Percentiles rank a stretch among this genome's conserved stretches.
Conservation (phyloP, 2,329 filamentous ascomycete species). For the Xylariaceae sp. region DNA sequence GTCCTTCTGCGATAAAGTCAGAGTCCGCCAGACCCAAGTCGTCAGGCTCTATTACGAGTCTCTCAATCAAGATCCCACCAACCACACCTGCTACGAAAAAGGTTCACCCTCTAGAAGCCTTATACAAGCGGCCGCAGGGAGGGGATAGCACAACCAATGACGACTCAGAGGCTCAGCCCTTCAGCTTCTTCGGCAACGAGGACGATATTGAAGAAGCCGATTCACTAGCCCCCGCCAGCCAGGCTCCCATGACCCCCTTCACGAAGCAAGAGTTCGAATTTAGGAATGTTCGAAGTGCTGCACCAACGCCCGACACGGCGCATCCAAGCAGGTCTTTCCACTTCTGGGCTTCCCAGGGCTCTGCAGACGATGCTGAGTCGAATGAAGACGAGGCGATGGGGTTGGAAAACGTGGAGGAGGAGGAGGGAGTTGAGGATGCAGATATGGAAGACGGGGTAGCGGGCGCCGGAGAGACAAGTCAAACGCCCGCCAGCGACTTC, state of each 20-base stretch:
- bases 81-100: slow-evolving; percentile 52
- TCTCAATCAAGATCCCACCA: slow-evolving; percentile 63
- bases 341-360: slow-evolving; percentile 55
- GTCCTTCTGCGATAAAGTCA: slow-evolving; percentile 34
- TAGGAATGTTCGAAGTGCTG: slow-evolving; percentile 81
- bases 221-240: slow-evolving; percentile 28
- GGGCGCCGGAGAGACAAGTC: slow-evolving; percentile 2
- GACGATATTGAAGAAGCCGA: slow-evolving; percentile 54
- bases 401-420: slow-evolving; percentile 52
- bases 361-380: slow-evolving; percentile 34
- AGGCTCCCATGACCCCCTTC: slow-evolving; percentile 80
- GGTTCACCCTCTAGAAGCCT: slow-evolving; percentile 86
- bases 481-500: slow-evolving; percentile 55
- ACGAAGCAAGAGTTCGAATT: slow-evolving; percentile 79
- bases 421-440: slow-evolving; percentile 36
- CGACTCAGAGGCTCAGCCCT: slow-evolving; percentile 60
- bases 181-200: slow-evolving; percentile 78
- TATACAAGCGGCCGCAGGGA: slow-evolving; percentile 78
- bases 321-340: slow-evolving; percentile 71
- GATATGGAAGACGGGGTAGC: slow-evolving; percentile 26
- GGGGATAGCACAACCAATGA: slow-evolving; percentile 46
- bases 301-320: slow-evolving; percentile 93
- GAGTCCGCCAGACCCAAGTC: slow-evolving; percentile 55
- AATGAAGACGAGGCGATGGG: slow-evolving; percentile 46
- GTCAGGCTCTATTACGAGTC: slow-evolving; percentile 55